Percentiles rank a stretch among this genome's conserved stretches.
Conservation (phyloP, 768 basidiomycete genomes). For the Xerocomellus dryophilus region DNA sequence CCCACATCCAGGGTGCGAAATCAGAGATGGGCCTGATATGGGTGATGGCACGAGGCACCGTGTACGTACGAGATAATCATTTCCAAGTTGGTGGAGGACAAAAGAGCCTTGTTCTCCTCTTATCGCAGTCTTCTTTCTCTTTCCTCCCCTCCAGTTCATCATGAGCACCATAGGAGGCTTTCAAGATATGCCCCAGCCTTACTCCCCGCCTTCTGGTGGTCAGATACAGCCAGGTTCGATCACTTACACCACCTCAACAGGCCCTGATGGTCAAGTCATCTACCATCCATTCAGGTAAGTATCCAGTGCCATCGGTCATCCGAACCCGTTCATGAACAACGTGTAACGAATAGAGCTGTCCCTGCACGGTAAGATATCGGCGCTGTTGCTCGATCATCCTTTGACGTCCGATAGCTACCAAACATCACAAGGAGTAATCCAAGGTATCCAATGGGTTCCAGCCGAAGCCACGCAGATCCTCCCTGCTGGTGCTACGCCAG, state of each 20-base stretch:
- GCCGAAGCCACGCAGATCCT: constrained; percentile 63
- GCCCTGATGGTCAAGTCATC: constrained; percentile 55
- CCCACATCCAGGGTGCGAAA: constrained; percentile 7
- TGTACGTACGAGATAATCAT: constrained; percentile 17
- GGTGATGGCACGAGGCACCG: constrained; percentile 29
- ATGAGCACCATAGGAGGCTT: constrained; percentile 25
- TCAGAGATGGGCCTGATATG: constrained; percentile 35
- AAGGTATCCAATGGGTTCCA: constrained; percentile 63
- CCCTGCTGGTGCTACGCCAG: constrained; percentile 59
- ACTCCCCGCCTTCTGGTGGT: constrained; percentile 29
- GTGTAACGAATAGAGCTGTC: constrained; percentile 53
- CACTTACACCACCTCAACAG: constrained; percentile 67
- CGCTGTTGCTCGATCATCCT: neutral
- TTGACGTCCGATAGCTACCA: constrained; percentile 53
- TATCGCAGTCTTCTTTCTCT: constrained; percentile 9
- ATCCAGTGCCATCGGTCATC: neutral
- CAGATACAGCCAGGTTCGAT: constrained; percentile 65
- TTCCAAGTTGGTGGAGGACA: constrained; percentile 15
- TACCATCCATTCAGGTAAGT: constrained; percentile 78
- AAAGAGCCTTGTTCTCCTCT: constrained; percentile 13
- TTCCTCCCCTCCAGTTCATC: constrained; percentile 15
- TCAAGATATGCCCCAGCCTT: constrained; percentile 32
- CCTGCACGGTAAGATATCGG: constrained; percentile 58
- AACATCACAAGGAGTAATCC: constrained; percentile 63
- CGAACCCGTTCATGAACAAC: constrained; percentile 15